Base-by-base conservation (phyloP, 2,329 filamentous ascomycete species). In the Periconia sp. region DNA sequence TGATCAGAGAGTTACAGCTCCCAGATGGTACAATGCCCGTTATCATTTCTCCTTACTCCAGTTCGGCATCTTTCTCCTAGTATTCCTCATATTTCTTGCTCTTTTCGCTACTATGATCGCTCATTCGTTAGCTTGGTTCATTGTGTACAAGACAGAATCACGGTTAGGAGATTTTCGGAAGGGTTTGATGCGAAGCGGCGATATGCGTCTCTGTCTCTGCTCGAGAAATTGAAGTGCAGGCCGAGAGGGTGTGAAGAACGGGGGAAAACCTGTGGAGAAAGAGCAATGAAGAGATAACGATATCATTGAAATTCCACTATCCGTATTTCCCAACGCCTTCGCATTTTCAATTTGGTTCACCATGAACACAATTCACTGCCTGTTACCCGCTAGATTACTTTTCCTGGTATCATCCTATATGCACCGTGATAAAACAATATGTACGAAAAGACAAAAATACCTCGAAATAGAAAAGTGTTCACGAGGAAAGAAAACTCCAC, bases 181-280 rank as follows among this genome's bases (percentile, higher is more conserved):
- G 14, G 65, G 64, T 8, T 35, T 72, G 14, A 20, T 67, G 35
- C 57, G 56, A 35, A 60, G 66, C 2, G 33, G 69, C 11, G 66
- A 71, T 31, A 72, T 70, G 66, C 60, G 62, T 42, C 35, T 72
- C 8, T 71, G 66, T 60, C 58, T 72, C 15, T 72, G 66, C 45
- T 59, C 52, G 15, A 35, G 33, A n/a, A 49, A 47, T 27, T 41
- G 33, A 23, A 2, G 14, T 18, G 17, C 17, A 37, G 6, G 30
- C 35, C 30, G 42, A 45, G 42, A 30, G 15, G 15, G 30, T 19
- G n/a, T 6, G 15, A 15, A 19, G 41, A 43, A 43, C 27, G 11
- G 2, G 20, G 15, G 23, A 27, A 27, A 27, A 27, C 3, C 23
- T 27, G 23, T 37, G 5, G 6, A n/a, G 15, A 37, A 37, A 37